A percentile compares a stretch with the other conserved stretches of the same genome.
Evolutionary conservation across 164 flowering plant species (phyloP).

Genomic region (Houttuynia cordata): DNA sequence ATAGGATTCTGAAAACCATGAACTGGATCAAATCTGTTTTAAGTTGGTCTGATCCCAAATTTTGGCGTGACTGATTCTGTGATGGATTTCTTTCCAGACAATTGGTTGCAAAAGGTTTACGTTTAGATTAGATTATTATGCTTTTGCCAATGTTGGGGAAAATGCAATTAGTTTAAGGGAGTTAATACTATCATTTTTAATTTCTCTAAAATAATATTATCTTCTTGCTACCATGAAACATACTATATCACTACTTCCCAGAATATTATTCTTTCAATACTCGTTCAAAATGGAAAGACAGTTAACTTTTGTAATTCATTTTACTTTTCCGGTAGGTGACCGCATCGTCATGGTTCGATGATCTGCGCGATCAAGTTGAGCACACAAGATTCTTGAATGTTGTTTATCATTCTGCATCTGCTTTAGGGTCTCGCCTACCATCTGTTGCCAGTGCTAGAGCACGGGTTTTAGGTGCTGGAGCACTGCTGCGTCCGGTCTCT

Average conservation of each 20-base stretch:
- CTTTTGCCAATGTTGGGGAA: too few relatives aligned
- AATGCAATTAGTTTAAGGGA: too few relatives aligned
- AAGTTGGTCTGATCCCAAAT: not conserved
- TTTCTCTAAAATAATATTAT: too few relatives aligned
- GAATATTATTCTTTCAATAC: not conserved
- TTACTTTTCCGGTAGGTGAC: conserved; percentile 48
- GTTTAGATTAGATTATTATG: too few relatives aligned
- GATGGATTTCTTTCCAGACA: not conserved
- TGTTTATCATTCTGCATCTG: conserved; percentile 87
- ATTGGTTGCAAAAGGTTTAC: not conserved
- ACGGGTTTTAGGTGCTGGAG: conserved; percentile 84
- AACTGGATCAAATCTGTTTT: not conserved
- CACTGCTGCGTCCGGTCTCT: conserved; percentile 77
- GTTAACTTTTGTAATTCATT: too few relatives aligned
- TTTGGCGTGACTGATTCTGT: too few relatives aligned
- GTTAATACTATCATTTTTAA: too few relatives aligned
- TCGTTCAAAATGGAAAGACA: not conserved
- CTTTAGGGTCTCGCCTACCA: conserved; percentile 82
- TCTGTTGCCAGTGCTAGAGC: conserved; percentile 82
- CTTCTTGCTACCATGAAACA: too few relatives aligned
- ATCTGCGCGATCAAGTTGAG: conserved; percentile 88
- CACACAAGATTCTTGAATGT: conserved; percentile 67
- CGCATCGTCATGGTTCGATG: conserved; percentile 92
- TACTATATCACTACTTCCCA: not conserved
- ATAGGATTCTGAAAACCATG: not conserved